phyloP scores from a whole-genome alignment of 2,329 filamentous ascomycete species.

The Nigrospora osmanthi region DNA sequence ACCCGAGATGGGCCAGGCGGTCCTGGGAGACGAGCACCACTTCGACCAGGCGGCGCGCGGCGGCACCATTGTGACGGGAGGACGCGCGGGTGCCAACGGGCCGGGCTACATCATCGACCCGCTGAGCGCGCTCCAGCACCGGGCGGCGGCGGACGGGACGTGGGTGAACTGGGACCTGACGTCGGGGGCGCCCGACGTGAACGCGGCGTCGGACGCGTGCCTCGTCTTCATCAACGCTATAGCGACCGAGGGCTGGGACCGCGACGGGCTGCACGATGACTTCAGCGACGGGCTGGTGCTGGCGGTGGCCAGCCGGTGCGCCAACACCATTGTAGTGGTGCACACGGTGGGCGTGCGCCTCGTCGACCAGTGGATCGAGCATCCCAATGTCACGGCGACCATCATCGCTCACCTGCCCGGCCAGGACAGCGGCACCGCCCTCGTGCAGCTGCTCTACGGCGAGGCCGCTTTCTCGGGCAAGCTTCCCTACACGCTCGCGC shows the following conservation, averaged over 20 bases:
- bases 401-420: slow-evolving; percentile 58
- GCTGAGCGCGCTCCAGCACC: slow-evolving; percentile 48
- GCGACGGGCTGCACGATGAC: slow-evolving; percentile 60
- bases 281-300: slow-evolving; percentile 52
- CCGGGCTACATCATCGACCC: slow-evolving; percentile 45
- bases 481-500: slow-evolving; percentile 55
- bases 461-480: slow-evolving; percentile 45
- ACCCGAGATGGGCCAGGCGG: slow-evolving; percentile 34
- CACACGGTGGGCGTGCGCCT: slow-evolving; percentile 56
- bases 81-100: slow-evolving; percentile 41
- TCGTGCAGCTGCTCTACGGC: slow-evolving; percentile 52
- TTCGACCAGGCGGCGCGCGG: slow-evolving; percentile 41
- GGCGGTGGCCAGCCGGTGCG: slow-evolving; percentile 51
- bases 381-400: slow-evolving; percentile 57
- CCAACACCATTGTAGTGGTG: slow-evolving; percentile 56
- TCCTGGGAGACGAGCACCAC: slow-evolving; percentile 31
- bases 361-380: slow-evolving; percentile 56
- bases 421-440: slow-evolving; percentile 53
- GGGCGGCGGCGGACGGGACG: slow-evolving; percentile 44
- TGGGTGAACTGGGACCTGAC: slow-evolving; percentile 50
- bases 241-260: slow-evolving; percentile 69
- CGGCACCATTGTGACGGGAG: slow-evolving; percentile 43
- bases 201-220: slow-evolving; percentile 51
- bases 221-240: slow-evolving; percentile 61
- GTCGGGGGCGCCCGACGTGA: slow-evolving; percentile 34